Evolutionary conservation across 495 filamentous ascomycete species (phyloP), one percentile per base, ranked within the genome.

Genomic region (Aspergillus sclerotioniger): DNA sequence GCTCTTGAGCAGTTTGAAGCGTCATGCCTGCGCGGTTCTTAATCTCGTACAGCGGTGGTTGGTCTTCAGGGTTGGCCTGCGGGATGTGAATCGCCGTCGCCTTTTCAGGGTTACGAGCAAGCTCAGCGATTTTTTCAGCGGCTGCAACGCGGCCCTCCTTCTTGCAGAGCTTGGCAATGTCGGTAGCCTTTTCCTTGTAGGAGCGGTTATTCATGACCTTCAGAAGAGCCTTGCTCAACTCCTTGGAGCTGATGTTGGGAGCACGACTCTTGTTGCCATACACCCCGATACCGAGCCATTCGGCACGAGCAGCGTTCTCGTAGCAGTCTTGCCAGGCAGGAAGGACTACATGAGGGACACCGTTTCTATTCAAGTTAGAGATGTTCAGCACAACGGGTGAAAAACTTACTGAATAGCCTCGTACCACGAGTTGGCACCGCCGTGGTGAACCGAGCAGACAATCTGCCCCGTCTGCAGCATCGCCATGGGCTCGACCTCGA

Each of bases 271-370:
- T 62, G 55, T 70, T 81, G 7, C 77, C 80, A 54, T 78, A 77
- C 0, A 79, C 67, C 3, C 81, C 80, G 16, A 84, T 75, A 0
- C 78, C 77, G 0, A 81, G 63, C 62, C 71, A 77, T 58, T 80
- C 76, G 5, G 75, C 77, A 6, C 76, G 64, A 13, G 72, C 74
- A 8, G 80, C 76, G 52, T 76, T 77, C 33, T 80, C 79, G 41
- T 77, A 80, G 32, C 73, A 76, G 51, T 82, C 80, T 9, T 78
- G 66, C 80, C 80, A 82, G 45, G 73, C 70, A 0, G 80, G 79
- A 6, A 82, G 70, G 9, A 82, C 60, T 19, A 83, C 67, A 57
- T 83, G 80, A 1, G 80, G 79, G 17, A 76, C 70, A 15, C 80
- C 80, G 19, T 68, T 71, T 54, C 80, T 82, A 29, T 31, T 19